phyloP scores from a whole-genome alignment of 75 land plant genomes.

The Pseudotsuga menziesii region DNA sequence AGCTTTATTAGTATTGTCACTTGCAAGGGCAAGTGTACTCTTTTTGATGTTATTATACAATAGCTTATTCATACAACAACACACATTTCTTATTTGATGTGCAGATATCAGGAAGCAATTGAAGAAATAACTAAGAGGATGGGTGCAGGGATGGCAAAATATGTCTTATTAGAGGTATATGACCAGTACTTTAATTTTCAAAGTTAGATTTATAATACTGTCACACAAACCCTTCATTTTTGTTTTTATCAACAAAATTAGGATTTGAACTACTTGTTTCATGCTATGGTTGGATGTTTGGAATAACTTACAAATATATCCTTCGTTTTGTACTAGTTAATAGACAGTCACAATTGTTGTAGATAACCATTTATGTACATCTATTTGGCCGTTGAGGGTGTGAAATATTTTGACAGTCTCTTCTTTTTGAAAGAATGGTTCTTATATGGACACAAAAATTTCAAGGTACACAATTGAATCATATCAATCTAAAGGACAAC shows the following conservation, averaged over 20 bases:
- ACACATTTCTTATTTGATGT: constrained; percentile 13
- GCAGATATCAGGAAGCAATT: constrained; percentile 92
- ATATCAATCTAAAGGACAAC: too few relatives aligned
- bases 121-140: constrained; percentile 82
- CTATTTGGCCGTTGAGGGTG: too few relatives aligned
- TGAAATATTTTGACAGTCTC: too few relatives aligned
- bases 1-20: neutral
- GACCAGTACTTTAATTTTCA: neutral
- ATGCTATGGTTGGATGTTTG: too few relatives aligned
- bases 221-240: neutral
- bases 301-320: too few relatives aligned
- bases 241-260: neutral
- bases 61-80: neutral
- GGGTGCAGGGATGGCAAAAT: constrained; percentile 99
- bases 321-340: too few relatives aligned
- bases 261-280: neutral
- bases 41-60: neutral
- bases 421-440: too few relatives aligned
- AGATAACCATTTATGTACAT: too few relatives aligned
- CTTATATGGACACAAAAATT: too few relatives aligned
- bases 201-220: neutral
- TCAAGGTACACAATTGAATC: too few relatives aligned
- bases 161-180: constrained; percentile 76
- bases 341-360: too few relatives aligned
- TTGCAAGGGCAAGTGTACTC: neutral